Base-by-base conservation (phyloP, 306 rosid genomes). In the Parietaria judaica region DNA sequence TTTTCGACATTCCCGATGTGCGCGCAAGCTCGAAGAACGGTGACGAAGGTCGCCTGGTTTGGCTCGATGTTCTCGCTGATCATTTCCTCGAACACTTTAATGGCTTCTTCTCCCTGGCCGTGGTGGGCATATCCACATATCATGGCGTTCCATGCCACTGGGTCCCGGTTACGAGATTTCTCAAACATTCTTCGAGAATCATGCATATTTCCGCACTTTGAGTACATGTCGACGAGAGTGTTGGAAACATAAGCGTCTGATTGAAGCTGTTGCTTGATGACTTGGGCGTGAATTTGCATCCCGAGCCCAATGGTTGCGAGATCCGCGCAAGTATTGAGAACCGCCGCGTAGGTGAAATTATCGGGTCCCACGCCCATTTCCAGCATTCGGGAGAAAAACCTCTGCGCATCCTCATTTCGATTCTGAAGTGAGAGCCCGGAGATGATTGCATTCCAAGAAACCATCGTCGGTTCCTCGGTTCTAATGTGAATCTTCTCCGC, bases 111-210 rank as follows among this genome's bases (percentile, higher is more conserved):
- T 48, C 88, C 95, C 16, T 75, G 77, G 65, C 97, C 95, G 61
- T 82, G 86, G 77, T 74, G 71, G 55, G 95, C 94, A 61, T 80
- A 90, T 59, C 90, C 95, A 61, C 94, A 90, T 58, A 90, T 82
- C 90, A 90, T 86, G 73, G 95, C 87, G 17, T 84, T 90, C 97
- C 97, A 90, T 60, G 97, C 86, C 70, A 90, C 88, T 16, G 68
- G 69, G 75, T 90, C 94, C 41, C 85, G 79, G 64, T 81, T 79
- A n/a, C 82, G 84, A 10, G 95, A 77, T 70, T 79, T 90, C 83
- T 77, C 72, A 63, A 90, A 90, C 79, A 82, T 80, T 66, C 84
- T 72, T 13, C 50, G 67, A 45, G 94, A 78, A 58, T 86, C 97
- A 65, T 71, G 86, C 90, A 90, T 71, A 73, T 81, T 66, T 66